Conservation (phyloP, 1,284 basidiomycete species). For the Ustilago shanxiensis region DNA sequence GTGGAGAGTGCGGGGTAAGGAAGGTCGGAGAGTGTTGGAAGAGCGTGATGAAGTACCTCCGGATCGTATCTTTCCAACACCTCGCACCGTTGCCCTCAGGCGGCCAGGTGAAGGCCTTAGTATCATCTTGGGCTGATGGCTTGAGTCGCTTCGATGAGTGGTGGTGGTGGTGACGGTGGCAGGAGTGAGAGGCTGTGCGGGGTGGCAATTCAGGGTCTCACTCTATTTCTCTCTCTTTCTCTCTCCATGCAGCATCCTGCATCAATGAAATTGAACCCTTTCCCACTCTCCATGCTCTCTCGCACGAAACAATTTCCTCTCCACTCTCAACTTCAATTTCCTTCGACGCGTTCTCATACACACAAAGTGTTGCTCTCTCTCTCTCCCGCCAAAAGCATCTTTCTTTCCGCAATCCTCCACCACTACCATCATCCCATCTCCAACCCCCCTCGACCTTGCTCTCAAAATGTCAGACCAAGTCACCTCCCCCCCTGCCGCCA, state of each 20-base stretch:
- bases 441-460: not conserved
- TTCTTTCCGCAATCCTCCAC: not conserved
- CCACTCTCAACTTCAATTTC: not conserved
- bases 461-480: conserved; percentile 24
- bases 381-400: not conserved
- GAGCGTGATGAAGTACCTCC: conserved; percentile 14
- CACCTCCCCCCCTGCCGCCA: conserved; percentile 13
- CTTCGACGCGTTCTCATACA: conserved; percentile 1
- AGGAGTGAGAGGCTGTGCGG: not conserved
- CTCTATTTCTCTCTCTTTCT: too few species aligned
- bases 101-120: conserved; percentile 25
- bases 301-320: conserved; percentile 10
- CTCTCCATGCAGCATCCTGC: not conserved
- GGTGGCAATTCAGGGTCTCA: conserved; percentile 2
- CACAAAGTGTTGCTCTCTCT: conserved; percentile 34
- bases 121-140: conserved; percentile 9
- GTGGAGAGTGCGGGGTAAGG: not conserved
- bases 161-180: conserved; percentile 5
- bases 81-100: conserved; percentile 11
- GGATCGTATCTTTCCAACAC: conserved; percentile 3
- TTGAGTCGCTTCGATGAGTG: too few species aligned
- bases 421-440: not conserved
- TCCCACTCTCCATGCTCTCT: not conserved
- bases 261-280: not conserved
- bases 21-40: conserved; percentile 1